These are phyloP conservation scores for Neurospora hispaniola DNA, from an alignment of 495 filamentous ascomycete species.

Conservation along the genomic window DNA sequence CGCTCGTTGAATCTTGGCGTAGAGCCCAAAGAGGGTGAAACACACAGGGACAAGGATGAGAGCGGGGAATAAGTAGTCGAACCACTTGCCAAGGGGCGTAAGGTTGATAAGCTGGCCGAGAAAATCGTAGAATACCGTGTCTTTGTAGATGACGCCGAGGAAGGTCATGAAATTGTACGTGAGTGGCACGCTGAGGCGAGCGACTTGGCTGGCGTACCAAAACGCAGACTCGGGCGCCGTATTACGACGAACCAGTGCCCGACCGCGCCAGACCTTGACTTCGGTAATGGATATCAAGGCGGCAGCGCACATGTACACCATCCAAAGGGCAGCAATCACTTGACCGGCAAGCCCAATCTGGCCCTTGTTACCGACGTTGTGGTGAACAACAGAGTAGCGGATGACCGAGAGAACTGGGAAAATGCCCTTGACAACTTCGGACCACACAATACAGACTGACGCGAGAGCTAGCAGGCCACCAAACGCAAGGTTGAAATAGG, in stretches of 20 bases:
- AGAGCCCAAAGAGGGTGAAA: slow-evolving; percentile 77
- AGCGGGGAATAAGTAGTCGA: slow-evolving; percentile 78
- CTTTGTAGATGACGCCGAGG: slow-evolving; percentile 54
- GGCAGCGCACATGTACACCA: slow-evolving; percentile 80
- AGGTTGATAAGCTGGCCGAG: slow-evolving; percentile 76
- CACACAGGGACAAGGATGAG: slow-evolving; percentile 75
- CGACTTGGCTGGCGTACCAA: slow-evolving; percentile 88
- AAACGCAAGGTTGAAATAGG: slow-evolving; percentile 48
- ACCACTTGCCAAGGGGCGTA: slow-evolving; percentile 72
- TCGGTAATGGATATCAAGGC: slow-evolving; percentile 77
- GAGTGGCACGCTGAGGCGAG: slow-evolving; percentile 80
- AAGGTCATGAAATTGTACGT: slow-evolving; percentile 95
- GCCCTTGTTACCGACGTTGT: slow-evolving; percentile 51
- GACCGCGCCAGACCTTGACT: slow-evolving; percentile 89
- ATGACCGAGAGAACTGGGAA: slow-evolving; percentile 71
- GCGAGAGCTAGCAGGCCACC: slow-evolving; percentile 58
- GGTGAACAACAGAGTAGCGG: slow-evolving; percentile 73
- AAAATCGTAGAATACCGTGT: slow-evolving; percentile 78
- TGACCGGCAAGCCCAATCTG: slow-evolving; percentile 77
- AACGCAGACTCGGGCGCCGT: slow-evolving; percentile 87
- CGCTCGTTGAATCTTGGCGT: slow-evolving; percentile 64
- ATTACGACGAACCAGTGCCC: slow-evolving; percentile 79
- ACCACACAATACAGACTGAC: slow-evolving; percentile 80
- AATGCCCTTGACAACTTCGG: slow-evolving; percentile 72
- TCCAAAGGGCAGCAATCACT: slow-evolving; percentile 72